phyloP scores from a whole-genome alignment of 805 yeast species.

The Blastobotrys attinorum region DNA sequence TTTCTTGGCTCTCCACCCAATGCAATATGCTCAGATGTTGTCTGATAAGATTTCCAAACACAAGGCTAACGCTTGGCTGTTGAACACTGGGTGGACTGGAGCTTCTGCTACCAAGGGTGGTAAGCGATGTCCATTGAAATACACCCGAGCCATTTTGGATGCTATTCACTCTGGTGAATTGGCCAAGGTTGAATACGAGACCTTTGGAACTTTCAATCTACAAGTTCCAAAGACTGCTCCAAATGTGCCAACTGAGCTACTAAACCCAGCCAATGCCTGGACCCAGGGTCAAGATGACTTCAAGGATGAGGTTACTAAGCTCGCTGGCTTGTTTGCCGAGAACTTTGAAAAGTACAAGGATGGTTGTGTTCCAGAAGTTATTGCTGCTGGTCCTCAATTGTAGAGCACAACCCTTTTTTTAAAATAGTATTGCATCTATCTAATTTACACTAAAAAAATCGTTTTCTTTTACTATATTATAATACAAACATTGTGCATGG shows the following conservation, averaged over 20 bases:
- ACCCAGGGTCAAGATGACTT: slow-evolving; percentile 48
- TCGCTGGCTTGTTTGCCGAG: slow-evolving; percentile 73
- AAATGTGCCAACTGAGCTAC: slow-evolving; percentile 73
- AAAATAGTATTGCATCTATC: slow-evolving; percentile 1
- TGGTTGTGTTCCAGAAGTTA: slow-evolving; percentile 77
- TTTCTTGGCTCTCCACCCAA: slow-evolving; percentile 95
- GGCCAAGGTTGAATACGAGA: slow-evolving; percentile 71
- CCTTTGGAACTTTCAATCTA: slow-evolving; percentile 78
- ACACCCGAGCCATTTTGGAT: slow-evolving; percentile 93
- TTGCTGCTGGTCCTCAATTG: slow-evolving; percentile 83
- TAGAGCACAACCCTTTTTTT: slow-evolving; percentile 17
- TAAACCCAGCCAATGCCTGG: slow-evolving; percentile 86
- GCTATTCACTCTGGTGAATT: slow-evolving; percentile 89
- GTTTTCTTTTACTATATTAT: no score
- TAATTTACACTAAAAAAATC: no score
- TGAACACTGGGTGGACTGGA: slow-evolving; percentile 99
- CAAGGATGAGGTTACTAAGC: slow-evolving; percentile 46
- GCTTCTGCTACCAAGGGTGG: slow-evolving; percentile 89
- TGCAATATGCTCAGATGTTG: slow-evolving; percentile 94
- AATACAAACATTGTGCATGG: no score
- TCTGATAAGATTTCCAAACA: slow-evolving; percentile 86
- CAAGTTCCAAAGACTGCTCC: slow-evolving; percentile 76
- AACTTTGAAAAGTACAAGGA: slow-evolving; percentile 80
- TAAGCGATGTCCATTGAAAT: slow-evolving; percentile 93
- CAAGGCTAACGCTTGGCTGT: slow-evolving; percentile 89